These are phyloP conservation scores for Globisporangium okanoganense DNA, from an alignment of 352 stramenopile species.

Conservation along the genomic window DNA sequence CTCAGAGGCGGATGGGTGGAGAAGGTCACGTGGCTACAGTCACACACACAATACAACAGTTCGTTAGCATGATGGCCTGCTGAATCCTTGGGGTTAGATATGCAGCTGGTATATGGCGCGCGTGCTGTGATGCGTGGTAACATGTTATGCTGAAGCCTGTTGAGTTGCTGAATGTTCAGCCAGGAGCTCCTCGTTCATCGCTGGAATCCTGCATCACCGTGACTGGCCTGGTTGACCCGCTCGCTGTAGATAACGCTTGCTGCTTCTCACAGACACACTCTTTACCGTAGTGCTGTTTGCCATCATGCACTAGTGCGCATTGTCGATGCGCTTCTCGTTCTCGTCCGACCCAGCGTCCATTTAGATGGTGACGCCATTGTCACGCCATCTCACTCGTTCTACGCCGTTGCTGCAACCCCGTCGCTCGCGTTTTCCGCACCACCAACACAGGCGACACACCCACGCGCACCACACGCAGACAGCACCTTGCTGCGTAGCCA, in stretches of 20 bases:
- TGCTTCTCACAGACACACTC: not conserved
- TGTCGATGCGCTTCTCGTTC: not conserved
- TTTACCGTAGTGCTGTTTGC: not conserved
- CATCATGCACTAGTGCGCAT: not conserved
- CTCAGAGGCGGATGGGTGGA: conserved; percentile 94
- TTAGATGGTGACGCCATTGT: not conserved
- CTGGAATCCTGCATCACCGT: not conserved
- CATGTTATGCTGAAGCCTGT: not conserved
- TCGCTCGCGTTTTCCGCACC: not conserved
- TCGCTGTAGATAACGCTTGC: not conserved
- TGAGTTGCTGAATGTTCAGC: not conserved
- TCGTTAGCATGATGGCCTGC: conserved; percentile 11
- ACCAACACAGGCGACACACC: not conserved
- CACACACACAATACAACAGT: conserved; percentile 5
- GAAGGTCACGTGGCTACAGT: conserved; percentile 90
- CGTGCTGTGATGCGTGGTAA: not conserved
- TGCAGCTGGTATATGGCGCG: not conserved
- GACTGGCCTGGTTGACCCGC: not conserved
- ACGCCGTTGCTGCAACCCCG: not conserved
- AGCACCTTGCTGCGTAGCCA: not conserved
- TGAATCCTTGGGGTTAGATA: not conserved
- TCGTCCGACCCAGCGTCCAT: not conserved
- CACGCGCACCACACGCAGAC: not conserved
- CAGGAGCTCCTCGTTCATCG: not conserved
- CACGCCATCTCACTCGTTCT: not conserved